phyloP scores from a whole-genome alignment of 164 flowering plant genomes.

The Protea cynaroides region DNA sequence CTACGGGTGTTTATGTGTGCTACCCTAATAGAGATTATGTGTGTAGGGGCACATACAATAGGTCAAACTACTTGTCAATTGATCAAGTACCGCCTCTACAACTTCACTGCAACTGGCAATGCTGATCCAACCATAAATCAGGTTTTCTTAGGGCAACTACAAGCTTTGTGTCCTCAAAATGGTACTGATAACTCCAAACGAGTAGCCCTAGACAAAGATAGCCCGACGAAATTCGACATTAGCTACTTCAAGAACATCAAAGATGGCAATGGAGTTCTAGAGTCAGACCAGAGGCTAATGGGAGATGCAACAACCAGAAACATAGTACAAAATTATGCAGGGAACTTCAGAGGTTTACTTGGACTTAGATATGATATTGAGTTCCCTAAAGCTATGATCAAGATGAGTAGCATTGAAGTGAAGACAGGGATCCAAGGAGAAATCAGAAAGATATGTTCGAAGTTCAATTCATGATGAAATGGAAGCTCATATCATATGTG shows the following conservation, averaged over 20 bases:
- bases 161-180: slow-evolving; percentile 38
- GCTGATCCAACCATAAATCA: slow-evolving; percentile 59
- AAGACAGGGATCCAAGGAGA: slow-evolving; percentile 64
- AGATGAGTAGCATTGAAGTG: slow-evolving; percentile 65
- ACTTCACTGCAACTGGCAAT: slow-evolving; percentile 59
- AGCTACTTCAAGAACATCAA: slow-evolving; percentile 58
- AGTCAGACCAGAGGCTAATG: slow-evolving; percentile 76
- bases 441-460: slow-evolving; percentile 58
- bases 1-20: too few species aligned
- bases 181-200: slow-evolving; percentile 50
- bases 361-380: slow-evolving; percentile 51
- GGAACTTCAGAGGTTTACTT: slow-evolving; percentile 48
- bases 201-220: slow-evolving; percentile 55
- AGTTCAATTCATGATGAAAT: slow-evolving; percentile 27
- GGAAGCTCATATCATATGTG: too few species aligned
- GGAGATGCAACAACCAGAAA: slow-evolving; percentile 36
- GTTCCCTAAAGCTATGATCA: slow-evolving; percentile 60
- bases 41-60: slow-evolving; percentile 71
- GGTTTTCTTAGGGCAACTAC: slow-evolving; percentile 32
- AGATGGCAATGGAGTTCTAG: slow-evolving; percentile 57
- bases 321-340: slow-evolving; percentile 47
- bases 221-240: slow-evolving; percentile 43
- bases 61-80: slow-evolving; percentile 61
- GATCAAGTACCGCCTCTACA: slow-evolving; percentile 62
- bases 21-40: background rate